These are phyloP conservation scores for Chrysosphaeria jannelii DNA, from an alignment of 2,329 filamentous ascomycete species.

Conservation along the genomic window DNA sequence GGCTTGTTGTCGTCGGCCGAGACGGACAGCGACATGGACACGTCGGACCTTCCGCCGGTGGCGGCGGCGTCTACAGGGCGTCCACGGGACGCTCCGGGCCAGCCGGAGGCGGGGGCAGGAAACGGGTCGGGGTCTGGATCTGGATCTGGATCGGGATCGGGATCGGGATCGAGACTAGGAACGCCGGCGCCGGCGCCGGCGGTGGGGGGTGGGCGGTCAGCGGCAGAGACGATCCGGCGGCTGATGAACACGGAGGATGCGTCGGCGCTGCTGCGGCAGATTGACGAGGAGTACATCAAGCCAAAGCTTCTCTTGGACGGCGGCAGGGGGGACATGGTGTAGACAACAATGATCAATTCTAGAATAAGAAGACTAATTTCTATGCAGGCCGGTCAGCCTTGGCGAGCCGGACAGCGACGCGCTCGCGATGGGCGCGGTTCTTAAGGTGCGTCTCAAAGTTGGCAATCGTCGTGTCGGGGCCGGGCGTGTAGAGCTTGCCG, in stretches of 20 bases:
- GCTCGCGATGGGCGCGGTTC: constrained; percentile 51
- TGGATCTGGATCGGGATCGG: constrained; percentile 2
- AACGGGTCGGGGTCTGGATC: constrained; percentile 7
- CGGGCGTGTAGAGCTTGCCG: constrained; percentile 77
- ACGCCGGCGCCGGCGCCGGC: not conserved
- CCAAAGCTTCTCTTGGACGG: constrained; percentile 7
- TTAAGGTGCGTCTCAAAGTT: constrained; percentile 86
- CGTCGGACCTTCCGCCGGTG: constrained; percentile 32
- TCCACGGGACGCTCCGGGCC: constrained; percentile 10
- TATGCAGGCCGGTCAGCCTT: too few relatives aligned
- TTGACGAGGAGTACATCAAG: constrained; percentile 38
- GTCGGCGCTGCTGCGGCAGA: constrained; percentile 61
- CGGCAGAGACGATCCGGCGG: constrained; percentile 47
- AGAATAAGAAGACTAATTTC: too few relatives aligned
- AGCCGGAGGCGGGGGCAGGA: constrained; percentile 5
- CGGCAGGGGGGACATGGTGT: too few relatives aligned
- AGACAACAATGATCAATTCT: too few relatives aligned
- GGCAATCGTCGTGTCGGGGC: constrained; percentile 53
- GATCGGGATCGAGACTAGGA: constrained; percentile 1
- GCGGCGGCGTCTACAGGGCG: too few relatives aligned
- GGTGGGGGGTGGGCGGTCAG: constrained; percentile 22
- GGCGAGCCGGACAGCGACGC: constrained; percentile 24
- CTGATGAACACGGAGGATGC: constrained; percentile 69
- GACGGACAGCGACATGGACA: constrained; percentile 32
- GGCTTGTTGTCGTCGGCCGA: constrained; percentile 25